These are phyloP conservation scores for Solanum phureja DNA, from an alignment of 257 asterid species.

Conservation along the genomic window DNA sequence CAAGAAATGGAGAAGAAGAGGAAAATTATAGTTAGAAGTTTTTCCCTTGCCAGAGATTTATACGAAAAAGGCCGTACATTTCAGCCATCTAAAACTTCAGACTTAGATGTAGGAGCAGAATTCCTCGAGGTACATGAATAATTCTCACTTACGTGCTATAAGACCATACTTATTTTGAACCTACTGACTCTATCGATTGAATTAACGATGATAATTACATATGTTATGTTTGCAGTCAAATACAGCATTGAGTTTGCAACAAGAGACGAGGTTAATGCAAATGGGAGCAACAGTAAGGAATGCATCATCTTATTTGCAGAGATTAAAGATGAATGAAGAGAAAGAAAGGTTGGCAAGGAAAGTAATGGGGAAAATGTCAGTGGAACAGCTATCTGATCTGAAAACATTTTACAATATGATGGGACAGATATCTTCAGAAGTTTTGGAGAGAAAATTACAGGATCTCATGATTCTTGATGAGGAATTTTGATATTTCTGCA, in stretches of 20 bases:
- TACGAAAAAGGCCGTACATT: conserved; percentile 4
- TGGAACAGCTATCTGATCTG: conserved; percentile 28
- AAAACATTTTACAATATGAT: conserved; percentile 31
- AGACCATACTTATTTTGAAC: not conserved
- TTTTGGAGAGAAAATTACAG: conserved; percentile 25
- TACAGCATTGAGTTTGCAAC: conserved; percentile 29
- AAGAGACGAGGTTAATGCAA: conserved; percentile 32
- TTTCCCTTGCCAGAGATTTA: conserved; percentile 27
- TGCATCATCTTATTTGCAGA: conserved; percentile 15
- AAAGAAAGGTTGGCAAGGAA: conserved; percentile 28
- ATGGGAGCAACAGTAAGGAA: conserved; percentile 49
- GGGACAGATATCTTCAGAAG: conserved; percentile 33
- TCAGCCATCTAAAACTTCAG: conserved; percentile 5
- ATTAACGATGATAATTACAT: not conserved
- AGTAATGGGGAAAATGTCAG: conserved; percentile 30
- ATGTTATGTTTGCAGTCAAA: conserved; percentile 14
- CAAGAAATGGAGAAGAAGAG: conserved; percentile 36
- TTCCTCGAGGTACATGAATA: conserved; percentile 21
- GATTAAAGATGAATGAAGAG: conserved; percentile 21
- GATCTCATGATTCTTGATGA: conserved; percentile 1
- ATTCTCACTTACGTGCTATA: not conserved
- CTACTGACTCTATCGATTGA: not conserved
- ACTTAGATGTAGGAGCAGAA: conserved; percentile 22
- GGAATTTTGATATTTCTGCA: not conserved
- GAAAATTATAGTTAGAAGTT: conserved; percentile 24